Conservation (phyloP, 2,329 filamentous ascomycete species). For the Xylariaceae sp. region DNA sequence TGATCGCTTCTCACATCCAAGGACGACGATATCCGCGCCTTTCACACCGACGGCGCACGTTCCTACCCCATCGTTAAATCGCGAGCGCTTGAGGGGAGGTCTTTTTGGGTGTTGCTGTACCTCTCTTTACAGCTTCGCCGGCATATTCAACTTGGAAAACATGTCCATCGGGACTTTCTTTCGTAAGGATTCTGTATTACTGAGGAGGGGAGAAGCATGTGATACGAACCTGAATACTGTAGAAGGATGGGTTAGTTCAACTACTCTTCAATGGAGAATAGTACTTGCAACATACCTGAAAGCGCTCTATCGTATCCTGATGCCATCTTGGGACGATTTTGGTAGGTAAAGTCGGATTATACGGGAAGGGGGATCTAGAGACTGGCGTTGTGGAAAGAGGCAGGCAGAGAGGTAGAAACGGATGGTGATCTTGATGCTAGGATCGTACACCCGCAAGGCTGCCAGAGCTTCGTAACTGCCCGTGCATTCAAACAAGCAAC, state of each 20-base stretch:
- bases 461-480: conserved; percentile 25
- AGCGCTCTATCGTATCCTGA: conserved; percentile 99
- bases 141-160: conserved; percentile 99
- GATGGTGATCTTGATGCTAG: conserved; percentile 5
- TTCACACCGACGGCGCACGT: conserved; percentile 98
- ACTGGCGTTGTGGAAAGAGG: conserved; percentile 1
- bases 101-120: conserved; percentile 42
- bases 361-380: conserved; percentile 7
- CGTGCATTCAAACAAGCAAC: conserved; percentile 4
- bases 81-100: conserved; percentile 1
- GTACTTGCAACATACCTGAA: conserved; percentile 66
- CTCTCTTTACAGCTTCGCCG: conserved; percentile 96
- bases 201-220: conserved; percentile 1
- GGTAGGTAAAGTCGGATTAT: not conserved
- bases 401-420: conserved; percentile 6
- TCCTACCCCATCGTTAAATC: conserved; percentile 46
- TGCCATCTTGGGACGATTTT: conserved; percentile 52
- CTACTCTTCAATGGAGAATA: conserved; percentile 24
- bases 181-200: conserved; percentile 37
- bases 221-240: conserved; percentile 75
- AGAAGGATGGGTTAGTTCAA: conserved; percentile 38
- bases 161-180: conserved; percentile 86
- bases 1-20: conserved; percentile 97
- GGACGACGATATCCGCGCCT: conserved; percentile 86
- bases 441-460: conserved; percentile 18